Evolutionary conservation across 1,139 yeast species (phyloP).

Genomic region (Yamadazyma mexicana): DNA sequence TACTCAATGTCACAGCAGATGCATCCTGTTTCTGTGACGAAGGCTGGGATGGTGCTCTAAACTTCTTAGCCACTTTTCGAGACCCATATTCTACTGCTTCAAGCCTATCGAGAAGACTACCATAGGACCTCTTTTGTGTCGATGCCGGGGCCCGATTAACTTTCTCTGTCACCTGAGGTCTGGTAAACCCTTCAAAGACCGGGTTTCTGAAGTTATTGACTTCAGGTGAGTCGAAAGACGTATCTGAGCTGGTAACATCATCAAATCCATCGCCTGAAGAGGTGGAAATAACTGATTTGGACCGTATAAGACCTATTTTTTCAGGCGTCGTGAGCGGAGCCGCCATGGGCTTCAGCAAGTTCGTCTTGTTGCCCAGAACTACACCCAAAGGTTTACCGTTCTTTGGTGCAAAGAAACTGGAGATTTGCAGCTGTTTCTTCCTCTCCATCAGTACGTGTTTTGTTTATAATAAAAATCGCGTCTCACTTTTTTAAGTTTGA

Average conservation of each 20-base stretch:
- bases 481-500: neutral
- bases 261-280: slow-evolving; percentile 25
- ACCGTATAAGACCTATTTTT: slow-evolving; percentile 17
- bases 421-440: slow-evolving; percentile 19
- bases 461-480: neutral
- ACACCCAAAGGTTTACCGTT: neutral
- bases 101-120: slow-evolving; percentile 10
- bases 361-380: neutral
- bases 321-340: slow-evolving; percentile 20
- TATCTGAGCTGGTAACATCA: slow-evolving; percentile 27
- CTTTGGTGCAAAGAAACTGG: slow-evolving; percentile 17
- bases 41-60: neutral
- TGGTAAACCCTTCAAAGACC: neutral
- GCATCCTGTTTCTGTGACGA: neutral
- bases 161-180: neutral
- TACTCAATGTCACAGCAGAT: slow-evolving; percentile 27
- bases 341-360: neutral
- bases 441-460: neutral
- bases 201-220: slow-evolving; percentile 28
- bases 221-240: slow-evolving; percentile 33
- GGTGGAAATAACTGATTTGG: slow-evolving; percentile 22
- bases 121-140: slow-evolving; percentile 5
- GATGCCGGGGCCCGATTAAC: neutral
- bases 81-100: slow-evolving; percentile 3
- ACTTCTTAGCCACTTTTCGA: slow-evolving; percentile 2